Evolutionary conservation across 1,284 basidiomycete species (phyloP).

Genomic region (Trichosporon sp.): DNA sequence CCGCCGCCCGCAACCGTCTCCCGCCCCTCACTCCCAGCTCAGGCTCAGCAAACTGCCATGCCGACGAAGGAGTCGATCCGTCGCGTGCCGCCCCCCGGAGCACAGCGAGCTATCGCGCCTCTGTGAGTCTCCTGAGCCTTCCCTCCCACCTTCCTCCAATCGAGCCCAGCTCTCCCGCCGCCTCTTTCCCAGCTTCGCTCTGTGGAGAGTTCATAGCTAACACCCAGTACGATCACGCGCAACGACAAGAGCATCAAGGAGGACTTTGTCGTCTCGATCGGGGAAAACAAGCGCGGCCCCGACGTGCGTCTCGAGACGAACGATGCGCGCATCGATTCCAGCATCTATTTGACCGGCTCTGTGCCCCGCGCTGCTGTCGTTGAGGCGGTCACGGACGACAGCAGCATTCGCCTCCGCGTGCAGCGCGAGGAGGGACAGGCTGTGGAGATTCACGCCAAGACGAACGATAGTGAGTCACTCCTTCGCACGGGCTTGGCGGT

Average conservation of each 20-base stretch:
- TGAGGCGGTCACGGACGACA: neutral
- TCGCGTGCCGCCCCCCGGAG: neutral
- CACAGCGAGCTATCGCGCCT: neutral
- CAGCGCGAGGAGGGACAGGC: neutral
- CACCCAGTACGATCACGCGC: neutral
- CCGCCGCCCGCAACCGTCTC: too few relatives aligned
- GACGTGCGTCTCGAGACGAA: neutral
- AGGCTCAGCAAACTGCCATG: neutral
- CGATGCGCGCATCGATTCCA: neutral
- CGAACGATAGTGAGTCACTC: neutral
- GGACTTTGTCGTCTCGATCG: conserved; percentile 1
- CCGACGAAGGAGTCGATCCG: neutral
- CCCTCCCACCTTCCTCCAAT: neutral
- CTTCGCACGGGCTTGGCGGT: neutral
- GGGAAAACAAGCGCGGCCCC: neutral
- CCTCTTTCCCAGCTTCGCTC: too few relatives aligned
- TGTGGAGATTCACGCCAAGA: neutral
- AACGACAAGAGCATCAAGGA: neutral
- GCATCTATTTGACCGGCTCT: neutral
- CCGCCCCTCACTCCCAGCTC: too few relatives aligned
- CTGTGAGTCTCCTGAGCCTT: neutral
- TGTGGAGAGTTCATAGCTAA: neutral
- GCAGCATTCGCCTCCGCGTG: neutral
- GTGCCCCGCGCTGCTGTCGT: neutral
- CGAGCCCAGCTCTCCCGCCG: neutral